Conservation (phyloP, 108 stramenopile genomes). For the Hondaea fermentalgiana region DNA sequence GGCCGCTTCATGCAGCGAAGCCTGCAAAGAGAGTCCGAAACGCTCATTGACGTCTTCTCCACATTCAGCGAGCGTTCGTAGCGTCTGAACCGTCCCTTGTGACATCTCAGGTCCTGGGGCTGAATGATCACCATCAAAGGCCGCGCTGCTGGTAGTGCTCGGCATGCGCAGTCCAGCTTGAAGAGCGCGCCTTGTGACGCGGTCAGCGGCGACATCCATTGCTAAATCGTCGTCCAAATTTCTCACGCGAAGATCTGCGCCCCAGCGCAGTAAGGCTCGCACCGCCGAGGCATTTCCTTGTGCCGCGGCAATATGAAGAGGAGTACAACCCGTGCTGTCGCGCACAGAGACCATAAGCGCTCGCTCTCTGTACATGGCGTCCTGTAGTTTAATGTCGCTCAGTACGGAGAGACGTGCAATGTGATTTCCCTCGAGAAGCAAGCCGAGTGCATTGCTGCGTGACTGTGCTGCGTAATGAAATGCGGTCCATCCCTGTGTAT, state of each 20-base stretch:
- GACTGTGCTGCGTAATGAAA: background rate
- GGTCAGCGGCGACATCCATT: background rate
- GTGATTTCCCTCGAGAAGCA: background rate
- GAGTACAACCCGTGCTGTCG: background rate
- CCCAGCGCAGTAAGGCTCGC: background rate
- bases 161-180: background rate
- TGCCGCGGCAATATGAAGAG: background rate
- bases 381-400: background rate
- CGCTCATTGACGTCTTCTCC: background rate
- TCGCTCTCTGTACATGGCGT: background rate
- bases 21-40: background rate
- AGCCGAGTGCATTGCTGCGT: background rate
- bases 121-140: background rate
- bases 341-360: background rate
- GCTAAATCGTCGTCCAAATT: background rate
- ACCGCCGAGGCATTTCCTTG: background rate
- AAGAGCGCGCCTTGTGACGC: background rate
- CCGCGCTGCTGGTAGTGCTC: background rate
- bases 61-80: background rate
- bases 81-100: background rate
- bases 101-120: background rate
- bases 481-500: background rate
- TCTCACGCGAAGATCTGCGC: background rate
- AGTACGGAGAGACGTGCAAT: background rate
- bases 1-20: background rate